Evolutionary conservation across 2,329 filamentous ascomycete genomes (phyloP).

Genomic region (Sarocladium oryzae): DNA sequence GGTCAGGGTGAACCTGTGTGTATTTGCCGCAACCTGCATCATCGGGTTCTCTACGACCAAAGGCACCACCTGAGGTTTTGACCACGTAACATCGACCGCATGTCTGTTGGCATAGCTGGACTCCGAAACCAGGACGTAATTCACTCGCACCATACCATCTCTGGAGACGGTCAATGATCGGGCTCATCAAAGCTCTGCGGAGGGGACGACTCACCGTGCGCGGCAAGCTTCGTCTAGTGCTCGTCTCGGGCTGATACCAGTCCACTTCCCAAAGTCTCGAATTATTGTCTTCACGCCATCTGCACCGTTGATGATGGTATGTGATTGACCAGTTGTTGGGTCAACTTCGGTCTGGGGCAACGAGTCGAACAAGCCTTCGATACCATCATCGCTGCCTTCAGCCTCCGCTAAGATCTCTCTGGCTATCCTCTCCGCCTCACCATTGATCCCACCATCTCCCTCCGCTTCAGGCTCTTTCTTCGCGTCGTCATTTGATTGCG

Average conservation of each 20-base stretch:
- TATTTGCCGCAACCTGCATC: constrained; percentile 38
- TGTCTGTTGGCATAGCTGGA: constrained; percentile 72
- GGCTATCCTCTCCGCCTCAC: constrained; percentile 52
- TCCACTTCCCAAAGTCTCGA: constrained; percentile 78
- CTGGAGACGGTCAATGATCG: too few relatives aligned
- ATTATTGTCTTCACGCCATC: constrained; percentile 54
- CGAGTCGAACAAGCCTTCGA: constrained; percentile 47
- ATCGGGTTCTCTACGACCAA: constrained; percentile 27
- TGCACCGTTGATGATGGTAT: constrained; percentile 45
- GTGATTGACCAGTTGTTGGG: constrained; percentile 49
- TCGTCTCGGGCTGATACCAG: constrained; percentile 67
- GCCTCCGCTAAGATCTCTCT: constrained; percentile 49
- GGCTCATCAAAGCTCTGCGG: too few relatives aligned
- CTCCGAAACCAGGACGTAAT: constrained; percentile 64
- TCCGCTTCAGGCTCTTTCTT: constrained; percentile 21
- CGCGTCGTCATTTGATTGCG: constrained; percentile 13
- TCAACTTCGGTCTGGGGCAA: constrained; percentile 57
- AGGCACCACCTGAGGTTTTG: constrained; percentile 57
- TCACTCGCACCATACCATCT: constrained; percentile 62
- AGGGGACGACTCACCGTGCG: constrained; percentile 64
- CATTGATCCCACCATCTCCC: constrained; percentile 38
- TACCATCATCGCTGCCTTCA: constrained; percentile 46
- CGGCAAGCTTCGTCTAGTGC: constrained; percentile 84
- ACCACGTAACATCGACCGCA: constrained; percentile 69
- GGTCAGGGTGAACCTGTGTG: constrained; percentile 56